These are phyloP conservation scores for Ascochyta lentis DNA, from an alignment of 2,329 filamentous ascomycete genomes.

Conservation along the genomic window DNA sequence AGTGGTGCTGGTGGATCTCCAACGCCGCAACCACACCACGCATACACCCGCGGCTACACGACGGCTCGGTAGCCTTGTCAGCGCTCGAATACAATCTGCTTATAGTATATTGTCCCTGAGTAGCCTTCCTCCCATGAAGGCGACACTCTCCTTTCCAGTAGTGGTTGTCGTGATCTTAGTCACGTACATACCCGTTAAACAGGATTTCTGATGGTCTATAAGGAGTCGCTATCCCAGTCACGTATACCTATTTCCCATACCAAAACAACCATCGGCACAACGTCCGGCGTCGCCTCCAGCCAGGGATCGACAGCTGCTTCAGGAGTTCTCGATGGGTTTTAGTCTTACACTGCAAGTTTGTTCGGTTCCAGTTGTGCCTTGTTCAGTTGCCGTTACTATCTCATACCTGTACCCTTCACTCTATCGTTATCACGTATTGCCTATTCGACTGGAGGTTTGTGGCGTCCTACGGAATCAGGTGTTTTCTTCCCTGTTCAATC, in stretches of 20 bases:
- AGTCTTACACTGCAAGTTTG: background rate
- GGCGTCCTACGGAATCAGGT: background rate
- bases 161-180: background rate
- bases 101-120: background rate
- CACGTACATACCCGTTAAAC: background rate
- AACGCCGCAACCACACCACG: slow-evolving; percentile 27
- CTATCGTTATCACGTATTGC: slow-evolving; percentile 1
- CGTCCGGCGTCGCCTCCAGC: background rate
- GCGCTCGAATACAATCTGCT: background rate
- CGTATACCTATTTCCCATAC: background rate
- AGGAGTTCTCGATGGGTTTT: too few species aligned
- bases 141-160: background rate
- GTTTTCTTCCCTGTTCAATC: background rate
- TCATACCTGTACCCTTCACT: slow-evolving; percentile 10
- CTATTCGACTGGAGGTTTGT: background rate
- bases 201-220: background rate
- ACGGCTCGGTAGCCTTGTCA: slow-evolving; percentile 26
- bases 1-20: slow-evolving; percentile 11
- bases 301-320: background rate
- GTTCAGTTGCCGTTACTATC: background rate
- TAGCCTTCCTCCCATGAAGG: background rate
- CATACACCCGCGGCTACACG: slow-evolving; percentile 28
- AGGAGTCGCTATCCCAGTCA: background rate
- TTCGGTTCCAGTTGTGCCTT: too few species aligned
- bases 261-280: background rate